Conservation (phyloP, 2,329 filamentous ascomycete species). For the Fusarium chuoi region DNA sequence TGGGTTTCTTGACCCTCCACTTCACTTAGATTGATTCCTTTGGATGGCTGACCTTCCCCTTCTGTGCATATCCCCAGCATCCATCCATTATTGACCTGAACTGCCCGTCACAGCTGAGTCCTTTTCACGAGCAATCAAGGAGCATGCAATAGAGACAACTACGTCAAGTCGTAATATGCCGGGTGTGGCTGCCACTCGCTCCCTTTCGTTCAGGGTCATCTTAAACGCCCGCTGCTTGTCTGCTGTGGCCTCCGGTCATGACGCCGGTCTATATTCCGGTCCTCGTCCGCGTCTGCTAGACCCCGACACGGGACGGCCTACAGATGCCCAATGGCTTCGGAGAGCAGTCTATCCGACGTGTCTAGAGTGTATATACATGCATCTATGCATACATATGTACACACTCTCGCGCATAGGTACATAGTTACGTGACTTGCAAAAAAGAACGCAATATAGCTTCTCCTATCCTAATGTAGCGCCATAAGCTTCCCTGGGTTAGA, state of each 20-base stretch:
- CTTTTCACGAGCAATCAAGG: neutral
- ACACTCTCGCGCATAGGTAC: neutral
- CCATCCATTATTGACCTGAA: neutral
- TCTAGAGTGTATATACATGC: neutral
- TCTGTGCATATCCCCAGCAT: constrained; percentile 26
- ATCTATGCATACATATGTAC: neutral
- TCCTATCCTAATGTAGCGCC: neutral
- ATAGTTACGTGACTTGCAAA: neutral
- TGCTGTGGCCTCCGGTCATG: neutral
- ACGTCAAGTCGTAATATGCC: neutral
- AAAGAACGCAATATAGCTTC: constrained; percentile 2
- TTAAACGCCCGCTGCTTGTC: constrained; percentile 10
- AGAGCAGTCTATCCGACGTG: neutral
- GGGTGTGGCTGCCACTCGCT: neutral
- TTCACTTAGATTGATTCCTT: constrained; percentile 11
- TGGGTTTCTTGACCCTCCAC: constrained; percentile 1
- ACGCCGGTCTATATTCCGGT: constrained; percentile 20
- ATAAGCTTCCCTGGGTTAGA: constrained; percentile 1
- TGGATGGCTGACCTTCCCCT: constrained; percentile 28
- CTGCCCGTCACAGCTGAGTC: neutral
- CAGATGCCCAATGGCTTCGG: neutral
- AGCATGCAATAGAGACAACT: neutral
- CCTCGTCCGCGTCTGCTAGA: constrained; percentile 7
- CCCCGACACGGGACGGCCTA: neutral
- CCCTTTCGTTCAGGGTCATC: constrained; percentile 7